Conservation (phyloP, 345 rosid species). For the Eucalyptus lansdowneana region DNA sequence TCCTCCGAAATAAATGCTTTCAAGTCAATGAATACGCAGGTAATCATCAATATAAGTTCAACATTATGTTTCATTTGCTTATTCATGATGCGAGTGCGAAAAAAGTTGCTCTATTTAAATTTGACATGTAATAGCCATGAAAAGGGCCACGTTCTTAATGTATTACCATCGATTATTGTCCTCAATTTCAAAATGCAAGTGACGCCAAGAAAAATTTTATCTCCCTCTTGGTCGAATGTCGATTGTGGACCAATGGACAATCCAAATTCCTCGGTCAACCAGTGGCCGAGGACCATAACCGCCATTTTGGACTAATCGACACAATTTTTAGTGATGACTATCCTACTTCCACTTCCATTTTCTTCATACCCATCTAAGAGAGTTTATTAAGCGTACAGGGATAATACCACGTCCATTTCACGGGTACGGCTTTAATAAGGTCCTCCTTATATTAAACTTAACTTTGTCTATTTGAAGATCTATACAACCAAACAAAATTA, state of each 20-base stretch:
- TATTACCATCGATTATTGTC: not conserved
- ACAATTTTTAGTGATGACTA: not conserved
- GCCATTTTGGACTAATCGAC: not conserved
- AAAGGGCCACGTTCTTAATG: not conserved
- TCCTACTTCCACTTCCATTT: no score
- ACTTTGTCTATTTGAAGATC: no score
- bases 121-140: not conserved
- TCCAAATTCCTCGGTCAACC: not conserved
- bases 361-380: not conserved
- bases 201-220: no score
- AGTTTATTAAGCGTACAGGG: not conserved
- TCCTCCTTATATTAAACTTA: no score
- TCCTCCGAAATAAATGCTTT: not conserved
- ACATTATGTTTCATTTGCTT: no score
- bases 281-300: not conserved
- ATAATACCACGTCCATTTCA: not conserved
- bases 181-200: not conserved
- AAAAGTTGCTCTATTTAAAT: not conserved
- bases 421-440: no score
- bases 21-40: not conserved
- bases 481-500: no score
- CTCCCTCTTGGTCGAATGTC: not conserved
- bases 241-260: not conserved
- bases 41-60: no score
- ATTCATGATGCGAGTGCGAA: not conserved